Conservation (phyloP, 768 basidiomycete genomes). For the Coprinellus micaceus region DNA sequence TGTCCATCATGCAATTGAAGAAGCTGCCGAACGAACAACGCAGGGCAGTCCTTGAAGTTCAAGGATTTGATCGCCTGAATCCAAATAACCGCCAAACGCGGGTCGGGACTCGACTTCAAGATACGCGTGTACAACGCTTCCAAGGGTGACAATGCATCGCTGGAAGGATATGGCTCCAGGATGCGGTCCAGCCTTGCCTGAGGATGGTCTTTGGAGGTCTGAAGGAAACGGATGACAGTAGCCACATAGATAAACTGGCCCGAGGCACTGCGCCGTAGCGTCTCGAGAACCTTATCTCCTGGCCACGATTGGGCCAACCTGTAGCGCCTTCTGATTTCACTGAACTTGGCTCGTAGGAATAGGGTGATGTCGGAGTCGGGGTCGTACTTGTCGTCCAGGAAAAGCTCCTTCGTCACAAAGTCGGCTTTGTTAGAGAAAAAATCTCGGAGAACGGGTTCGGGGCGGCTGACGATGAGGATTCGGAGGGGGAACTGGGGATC, state of each 20-base stretch:
- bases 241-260: conserved; percentile 19
- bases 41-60: neutral
- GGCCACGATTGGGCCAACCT: conserved; percentile 6
- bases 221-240: conserved; percentile 11
- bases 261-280: neutral
- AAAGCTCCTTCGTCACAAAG: neutral
- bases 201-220: conserved; percentile 6
- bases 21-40: neutral
- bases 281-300: neutral
- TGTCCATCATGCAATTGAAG: neutral
- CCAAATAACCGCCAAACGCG: neutral
- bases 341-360: neutral
- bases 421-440: neutral
- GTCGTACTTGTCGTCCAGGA: neutral
- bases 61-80: neutral
- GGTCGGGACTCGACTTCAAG: neutral
- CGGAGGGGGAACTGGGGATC: neutral
- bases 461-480: conserved; percentile 7
- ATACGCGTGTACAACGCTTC: conserved; percentile 3
- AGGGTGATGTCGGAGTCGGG: conserved; percentile 1
- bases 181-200: conserved; percentile 6
- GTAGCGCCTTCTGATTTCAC: neutral
- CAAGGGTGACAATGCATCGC: neutral
- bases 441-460: neutral
- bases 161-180: neutral